phyloP scores from a whole-genome alignment of 306 rosid genomes.

The Rubus idaeus region DNA sequence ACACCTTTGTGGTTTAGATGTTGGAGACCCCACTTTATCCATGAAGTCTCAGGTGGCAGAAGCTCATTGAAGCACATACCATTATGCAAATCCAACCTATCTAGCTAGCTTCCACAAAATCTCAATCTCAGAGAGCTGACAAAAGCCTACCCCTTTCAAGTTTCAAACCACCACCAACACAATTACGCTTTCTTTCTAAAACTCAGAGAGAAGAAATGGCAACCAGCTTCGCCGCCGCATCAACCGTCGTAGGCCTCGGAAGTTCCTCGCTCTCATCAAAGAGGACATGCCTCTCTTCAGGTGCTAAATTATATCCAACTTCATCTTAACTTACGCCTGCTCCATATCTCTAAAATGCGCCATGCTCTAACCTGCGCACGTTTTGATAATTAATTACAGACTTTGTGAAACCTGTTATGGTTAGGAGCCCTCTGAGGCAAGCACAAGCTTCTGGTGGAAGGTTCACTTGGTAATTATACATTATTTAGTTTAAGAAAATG shows the following conservation, averaged over 20 bases:
- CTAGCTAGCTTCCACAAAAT: slow-evolving; percentile 28
- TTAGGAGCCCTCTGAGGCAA: slow-evolving; percentile 61
- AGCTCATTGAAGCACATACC: slow-evolving; percentile 43
- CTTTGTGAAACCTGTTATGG: slow-evolving; percentile 53
- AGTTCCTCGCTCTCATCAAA: slow-evolving; percentile 40
- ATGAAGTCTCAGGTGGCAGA: slow-evolving; percentile 47
- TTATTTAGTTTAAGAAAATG: background rate
- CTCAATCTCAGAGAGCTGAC: slow-evolving; percentile 16
- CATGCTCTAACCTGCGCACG: background rate
- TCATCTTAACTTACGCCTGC: background rate
- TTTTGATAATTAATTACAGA: slow-evolving; percentile 29
- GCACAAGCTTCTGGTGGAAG: slow-evolving; percentile 52
- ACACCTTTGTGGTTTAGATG: background rate
- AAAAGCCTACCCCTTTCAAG: slow-evolving; percentile 5
- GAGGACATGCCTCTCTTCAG: slow-evolving; percentile 51
- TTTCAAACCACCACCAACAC: background rate
- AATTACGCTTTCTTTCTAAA: background rate
- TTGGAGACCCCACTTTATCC: slow-evolving; percentile 67
- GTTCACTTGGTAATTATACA: slow-evolving; percentile 56
- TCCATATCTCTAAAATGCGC: background rate
- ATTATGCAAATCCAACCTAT: slow-evolving; percentile 41
- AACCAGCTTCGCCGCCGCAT: slow-evolving; percentile 52
- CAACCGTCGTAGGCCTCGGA: slow-evolving; percentile 59
- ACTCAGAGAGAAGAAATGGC: slow-evolving; percentile 44
- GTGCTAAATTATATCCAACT: background rate